A percentile compares a stretch with the other conserved stretches of the same genome.
Evolutionary conservation across 2,329 filamentous ascomycete species (phyloP).

Genomic region (Fonsecaea multimorphosa): DNA sequence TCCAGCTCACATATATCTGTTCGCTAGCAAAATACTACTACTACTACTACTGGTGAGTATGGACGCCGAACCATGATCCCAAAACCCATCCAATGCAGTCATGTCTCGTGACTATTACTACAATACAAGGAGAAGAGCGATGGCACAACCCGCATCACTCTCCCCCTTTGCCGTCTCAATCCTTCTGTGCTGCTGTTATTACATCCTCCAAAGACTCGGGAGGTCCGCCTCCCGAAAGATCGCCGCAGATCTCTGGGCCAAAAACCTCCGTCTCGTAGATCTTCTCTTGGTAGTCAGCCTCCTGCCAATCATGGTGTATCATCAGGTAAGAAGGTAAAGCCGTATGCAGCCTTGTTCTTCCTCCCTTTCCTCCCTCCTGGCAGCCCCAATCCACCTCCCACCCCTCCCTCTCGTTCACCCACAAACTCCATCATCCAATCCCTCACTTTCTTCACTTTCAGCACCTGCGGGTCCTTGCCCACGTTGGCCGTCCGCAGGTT

Average conservation of each 20-base stretch:
- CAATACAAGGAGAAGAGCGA: conserved; percentile 19
- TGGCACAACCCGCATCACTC: not conserved
- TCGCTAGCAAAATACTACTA: not conserved
- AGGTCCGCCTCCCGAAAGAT: conserved; percentile 1
- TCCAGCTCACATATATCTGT: not conserved
- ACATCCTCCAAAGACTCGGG: conserved; percentile 20
- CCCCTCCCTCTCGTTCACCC: conserved; percentile 41
- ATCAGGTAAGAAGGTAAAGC: conserved; percentile 44
- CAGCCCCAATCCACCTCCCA: conserved; percentile 32
- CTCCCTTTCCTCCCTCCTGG: conserved; percentile 28
- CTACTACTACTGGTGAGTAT: not conserved
- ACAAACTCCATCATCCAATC: conserved; percentile 80
- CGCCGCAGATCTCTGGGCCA: conserved; percentile 5
- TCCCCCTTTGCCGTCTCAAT: not conserved
- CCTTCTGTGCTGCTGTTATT: conserved; percentile 21
- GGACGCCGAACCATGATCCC: not conserved
- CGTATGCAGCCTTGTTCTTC: conserved; percentile 10
- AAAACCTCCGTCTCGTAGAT: conserved; percentile 23
- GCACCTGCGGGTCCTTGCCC: conserved; percentile 57
- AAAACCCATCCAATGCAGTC: conserved; percentile 1
- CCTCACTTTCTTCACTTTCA: conserved; percentile 70
- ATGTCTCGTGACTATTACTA: conserved; percentile 23
- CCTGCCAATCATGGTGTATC: conserved; percentile 45
- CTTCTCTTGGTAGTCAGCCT: not conserved
- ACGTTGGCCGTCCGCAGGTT: conserved; percentile 52